Conservation (phyloP, 805 yeast species). For the Sungouiella thailandica region DNA sequence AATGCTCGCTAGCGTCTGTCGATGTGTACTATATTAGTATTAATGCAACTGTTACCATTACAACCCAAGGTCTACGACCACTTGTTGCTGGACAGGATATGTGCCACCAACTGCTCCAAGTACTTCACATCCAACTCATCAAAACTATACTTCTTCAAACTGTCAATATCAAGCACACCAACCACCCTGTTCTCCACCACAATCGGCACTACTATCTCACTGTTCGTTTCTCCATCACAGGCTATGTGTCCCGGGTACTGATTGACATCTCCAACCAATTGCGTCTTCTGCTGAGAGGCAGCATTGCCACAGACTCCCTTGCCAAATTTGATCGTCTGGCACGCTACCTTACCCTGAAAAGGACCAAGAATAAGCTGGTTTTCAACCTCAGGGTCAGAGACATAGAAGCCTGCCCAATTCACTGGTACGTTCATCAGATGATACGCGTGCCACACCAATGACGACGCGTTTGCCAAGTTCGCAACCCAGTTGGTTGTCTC, state of each 20-base stretch:
- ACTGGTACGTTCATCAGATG: constrained; percentile 52
- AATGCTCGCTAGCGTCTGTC: too few species aligned
- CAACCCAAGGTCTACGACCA: constrained; percentile 25
- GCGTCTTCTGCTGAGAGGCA: constrained; percentile 54
- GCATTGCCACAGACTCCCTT: constrained; percentile 92
- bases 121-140: constrained; percentile 53
- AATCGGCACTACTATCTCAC: constrained; percentile 92
- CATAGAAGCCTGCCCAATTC: constrained; percentile 94
- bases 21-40: neutral
- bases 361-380: constrained; percentile 74
- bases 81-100: constrained; percentile 50
- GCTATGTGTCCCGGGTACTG: constrained; percentile 91
- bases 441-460: constrained; percentile 86
- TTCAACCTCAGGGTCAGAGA: constrained; percentile 35
- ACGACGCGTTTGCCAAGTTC: constrained; percentile 80
- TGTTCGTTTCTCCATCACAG: constrained; percentile 90
- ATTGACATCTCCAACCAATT: constrained; percentile 73
- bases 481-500: constrained; percentile 82
- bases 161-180: constrained; percentile 89
- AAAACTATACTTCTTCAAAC: constrained; percentile 61
- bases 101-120: constrained; percentile 54
- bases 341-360: constrained; percentile 95
- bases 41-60: neutral
- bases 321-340: constrained; percentile 76
- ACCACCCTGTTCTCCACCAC: constrained; percentile 35